These are phyloP conservation scores for Fistulinella staudtii DNA, from an alignment of 1,284 basidiomycete genomes.

Conservation along the genomic window DNA sequence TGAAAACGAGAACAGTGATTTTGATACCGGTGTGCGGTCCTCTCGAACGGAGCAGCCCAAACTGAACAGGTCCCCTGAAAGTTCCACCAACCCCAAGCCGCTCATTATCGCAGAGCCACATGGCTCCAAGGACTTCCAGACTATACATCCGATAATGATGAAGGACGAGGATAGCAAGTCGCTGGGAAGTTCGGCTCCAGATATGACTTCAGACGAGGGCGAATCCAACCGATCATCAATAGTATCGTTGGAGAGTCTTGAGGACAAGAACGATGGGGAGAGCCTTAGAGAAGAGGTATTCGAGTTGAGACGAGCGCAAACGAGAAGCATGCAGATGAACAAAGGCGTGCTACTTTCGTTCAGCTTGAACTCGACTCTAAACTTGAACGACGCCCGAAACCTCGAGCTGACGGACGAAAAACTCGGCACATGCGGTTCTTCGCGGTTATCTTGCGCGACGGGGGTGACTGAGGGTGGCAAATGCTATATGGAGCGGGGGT, in stretches of 20 bases:
- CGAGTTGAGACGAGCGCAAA: conserved; percentile 43
- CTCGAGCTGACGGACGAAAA: conserved; percentile 17
- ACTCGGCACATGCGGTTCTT: conserved; percentile 2
- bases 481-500: conserved; percentile 28
- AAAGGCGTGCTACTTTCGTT: conserved; percentile 40
- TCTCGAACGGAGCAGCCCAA: no score
- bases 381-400: conserved; percentile 6
- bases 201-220: conserved; percentile 24
- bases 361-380: conserved; percentile 12
- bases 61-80: no score
- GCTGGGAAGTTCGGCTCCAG: conserved; percentile 22
- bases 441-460: conserved; percentile 1
- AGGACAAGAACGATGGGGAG: conserved; percentile 15
- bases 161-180: conserved; percentile 23
- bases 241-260: conserved; percentile 25
- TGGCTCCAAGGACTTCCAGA: neutral
- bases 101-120: neutral
- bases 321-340: conserved; percentile 47
- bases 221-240: conserved; percentile 25
- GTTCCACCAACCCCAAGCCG: no score
- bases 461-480: conserved; percentile 18
- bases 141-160: neutral
- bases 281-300: conserved; percentile 35
- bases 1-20: conserved; percentile 24
- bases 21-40: no score